phyloP scores from a whole-genome alignment of 768 basidiomycete genomes.

The Termitomyces heimii region DNA sequence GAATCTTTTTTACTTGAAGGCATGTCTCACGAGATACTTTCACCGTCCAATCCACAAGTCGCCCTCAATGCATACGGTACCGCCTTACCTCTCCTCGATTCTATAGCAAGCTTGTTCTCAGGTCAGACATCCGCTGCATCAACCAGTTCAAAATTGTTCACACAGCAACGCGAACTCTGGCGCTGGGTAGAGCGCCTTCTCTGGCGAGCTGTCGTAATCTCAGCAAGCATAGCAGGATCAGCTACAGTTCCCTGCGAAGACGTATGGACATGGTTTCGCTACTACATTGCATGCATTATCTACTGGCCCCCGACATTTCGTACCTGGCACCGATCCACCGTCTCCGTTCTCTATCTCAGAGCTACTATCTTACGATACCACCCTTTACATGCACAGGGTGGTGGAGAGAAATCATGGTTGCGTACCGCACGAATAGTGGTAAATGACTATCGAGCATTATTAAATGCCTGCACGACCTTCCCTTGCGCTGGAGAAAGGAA shows the following conservation, averaged over 20 bases:
- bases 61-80: conserved; percentile 55
- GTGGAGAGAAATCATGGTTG: conserved; percentile 41
- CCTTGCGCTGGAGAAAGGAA: conserved; percentile 81
- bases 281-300: conserved; percentile 54
- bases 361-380: conserved; percentile 56
- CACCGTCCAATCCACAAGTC: conserved; percentile 36
- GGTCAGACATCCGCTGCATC: conserved; percentile 19
- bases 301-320: conserved; percentile 82
- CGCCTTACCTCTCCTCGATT: conserved; percentile 46
- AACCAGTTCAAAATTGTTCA: conserved; percentile 35
- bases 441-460: conserved; percentile 62
- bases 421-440: conserved; percentile 60
- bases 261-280: conserved; percentile 58
- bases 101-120: conserved; percentile 19
- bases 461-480: conserved; percentile 67
- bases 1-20: conserved; percentile 37
- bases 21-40: conserved; percentile 66
- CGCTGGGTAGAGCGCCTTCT: conserved; percentile 79
- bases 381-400: conserved; percentile 1
- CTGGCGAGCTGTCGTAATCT: conserved; percentile 72
- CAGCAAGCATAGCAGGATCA: conserved; percentile 38
- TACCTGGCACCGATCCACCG: conserved; percentile 64
- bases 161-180: conserved; percentile 76
- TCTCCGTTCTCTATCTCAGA: conserved; percentile 67
- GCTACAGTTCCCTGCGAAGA: conserved; percentile 26